Evolutionary conservation across 2,329 filamentous ascomycete species (phyloP), one percentile per base, ranked within the genome.

Genomic region (Penicillium aurantiogriseum): DNA sequence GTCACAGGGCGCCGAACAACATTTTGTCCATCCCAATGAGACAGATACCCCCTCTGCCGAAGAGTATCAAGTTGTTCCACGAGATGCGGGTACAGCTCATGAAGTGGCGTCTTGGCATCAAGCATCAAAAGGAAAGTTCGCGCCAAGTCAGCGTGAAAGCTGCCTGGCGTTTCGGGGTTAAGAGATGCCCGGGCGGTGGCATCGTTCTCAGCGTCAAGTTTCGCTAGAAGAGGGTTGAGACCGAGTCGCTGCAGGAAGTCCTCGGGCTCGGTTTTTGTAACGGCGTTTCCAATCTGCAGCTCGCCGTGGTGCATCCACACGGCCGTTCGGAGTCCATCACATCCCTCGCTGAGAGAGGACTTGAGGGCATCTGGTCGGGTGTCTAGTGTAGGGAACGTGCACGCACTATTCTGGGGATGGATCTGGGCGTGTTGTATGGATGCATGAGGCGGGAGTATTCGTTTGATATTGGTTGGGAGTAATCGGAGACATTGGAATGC

Each of bases 281-380:
- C 27, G 0, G 64, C 61, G 21, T 56, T 51, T 8, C 63, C 65
- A 27, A 71, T 63, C 39, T 67, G 57, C 36, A 72, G 58, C 23
- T 64, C 52, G 35, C 60, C 52, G n/a, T 59, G 46, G 33, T 65
- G 58, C 33, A 69, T 60, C 67, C 68, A 69, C 19, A 72, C 42
- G 27, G 68, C 64, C 17, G 60, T 67, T 36, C 63, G 67, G 43
- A 68, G 57, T 2, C 70, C 67, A 31, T 65, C 59, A 43, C 71
- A 73, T 44, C 68, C 67, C 13, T 64, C 62, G 21, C 51, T 54
- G 42, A 67, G 51, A 13, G 63, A 64, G 25, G 65, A 58, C 36
- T 64, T 54, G 8, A 72, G 58, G 10, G 65, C 59, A 47, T 65
- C 59, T 17, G 54, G 38, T 29, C 58, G 61, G 2, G 62, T 55